phyloP scores from a whole-genome alignment of 2,329 filamentous ascomycete genomes.

The Exophiala viscosa region DNA sequence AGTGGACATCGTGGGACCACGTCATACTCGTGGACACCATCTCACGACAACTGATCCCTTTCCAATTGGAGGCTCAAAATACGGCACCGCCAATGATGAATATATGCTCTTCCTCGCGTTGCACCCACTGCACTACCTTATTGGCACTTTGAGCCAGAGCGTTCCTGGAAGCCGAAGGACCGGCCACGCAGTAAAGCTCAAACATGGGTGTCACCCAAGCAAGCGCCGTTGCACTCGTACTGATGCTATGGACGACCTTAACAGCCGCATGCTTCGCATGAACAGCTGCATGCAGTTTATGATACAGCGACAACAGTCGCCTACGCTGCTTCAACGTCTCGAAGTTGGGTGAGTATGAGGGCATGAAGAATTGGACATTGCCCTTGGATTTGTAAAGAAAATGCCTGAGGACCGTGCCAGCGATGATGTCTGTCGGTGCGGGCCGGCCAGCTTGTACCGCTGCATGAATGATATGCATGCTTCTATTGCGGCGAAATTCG shows the following conservation, averaged over 20 bases:
- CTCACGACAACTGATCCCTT: too few relatives aligned
- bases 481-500: conserved; percentile 72
- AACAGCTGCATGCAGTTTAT: conserved; percentile 76
- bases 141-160: conserved; percentile 81
- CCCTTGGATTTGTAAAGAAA: conserved; percentile 93
- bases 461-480: conserved; percentile 67
- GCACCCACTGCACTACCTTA: conserved; percentile 85
- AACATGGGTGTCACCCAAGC: conserved; percentile 90
- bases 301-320: conserved; percentile 76
- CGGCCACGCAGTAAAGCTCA: conserved; percentile 93
- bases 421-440: conserved; percentile 68
- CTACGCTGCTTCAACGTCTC: conserved; percentile 17
- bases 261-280: conserved; percentile 80
- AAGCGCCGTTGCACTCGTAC: conserved; percentile 66
- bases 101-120: conserved; percentile 83
- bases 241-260: conserved; percentile 78
- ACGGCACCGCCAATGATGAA: conserved; percentile 99
- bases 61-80: conserved; percentile 43
- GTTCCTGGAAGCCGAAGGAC: conserved; percentile 59
- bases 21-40: neutral
- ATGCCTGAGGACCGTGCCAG: conserved; percentile 76
- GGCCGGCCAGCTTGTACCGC: conserved; percentile 71
- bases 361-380: conserved; percentile 96
- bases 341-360: conserved; percentile 71
- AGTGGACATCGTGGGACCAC: neutral